These are phyloP conservation scores for Solanum hybrid DNA, from an alignment of 305 asterid species.

Conservation along the genomic window DNA sequence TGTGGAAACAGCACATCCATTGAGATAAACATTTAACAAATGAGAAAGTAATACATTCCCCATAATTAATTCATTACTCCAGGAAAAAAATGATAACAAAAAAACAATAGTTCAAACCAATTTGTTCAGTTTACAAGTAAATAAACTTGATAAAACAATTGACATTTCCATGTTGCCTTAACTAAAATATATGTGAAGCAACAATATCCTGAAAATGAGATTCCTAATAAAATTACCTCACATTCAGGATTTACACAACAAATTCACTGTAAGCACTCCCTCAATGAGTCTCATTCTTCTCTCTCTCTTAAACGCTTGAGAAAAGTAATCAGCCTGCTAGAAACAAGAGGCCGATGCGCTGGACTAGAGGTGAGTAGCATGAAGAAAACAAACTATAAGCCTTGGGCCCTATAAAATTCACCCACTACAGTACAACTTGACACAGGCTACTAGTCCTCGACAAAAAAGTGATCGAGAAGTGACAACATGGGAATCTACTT, in stretches of 20 bases:
- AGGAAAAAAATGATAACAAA: background rate
- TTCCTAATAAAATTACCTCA: slow-evolving; percentile 7
- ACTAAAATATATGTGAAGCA: slow-evolving; percentile 1
- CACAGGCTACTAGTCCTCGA: slow-evolving; percentile 7
- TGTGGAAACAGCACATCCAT: background rate
- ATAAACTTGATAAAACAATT: background rate
- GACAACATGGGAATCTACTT: background rate
- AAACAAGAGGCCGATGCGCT: background rate
- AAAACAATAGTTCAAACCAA: background rate
- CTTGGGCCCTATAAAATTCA: slow-evolving; percentile 1
- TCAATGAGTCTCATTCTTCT: background rate
- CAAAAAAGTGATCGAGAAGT: slow-evolving; percentile 7
- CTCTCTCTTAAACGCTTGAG: background rate
- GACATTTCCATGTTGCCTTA: background rate
- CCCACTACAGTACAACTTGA: background rate
- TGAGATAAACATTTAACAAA: background rate
- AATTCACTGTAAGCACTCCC: background rate
- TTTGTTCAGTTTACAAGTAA: background rate
- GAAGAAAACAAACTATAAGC: background rate
- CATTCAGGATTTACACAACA: background rate
- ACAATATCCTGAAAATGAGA: slow-evolving; percentile 4
- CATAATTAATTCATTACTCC: background rate
- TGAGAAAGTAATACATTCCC: background rate
- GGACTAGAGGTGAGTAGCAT: background rate
- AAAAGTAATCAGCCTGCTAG: background rate